Evolutionary conservation across 2,329 filamentous ascomycete genomes (phyloP), one percentile per base, ranked within the genome.

Genomic region (Fonsecaea multimorphosa): DNA sequence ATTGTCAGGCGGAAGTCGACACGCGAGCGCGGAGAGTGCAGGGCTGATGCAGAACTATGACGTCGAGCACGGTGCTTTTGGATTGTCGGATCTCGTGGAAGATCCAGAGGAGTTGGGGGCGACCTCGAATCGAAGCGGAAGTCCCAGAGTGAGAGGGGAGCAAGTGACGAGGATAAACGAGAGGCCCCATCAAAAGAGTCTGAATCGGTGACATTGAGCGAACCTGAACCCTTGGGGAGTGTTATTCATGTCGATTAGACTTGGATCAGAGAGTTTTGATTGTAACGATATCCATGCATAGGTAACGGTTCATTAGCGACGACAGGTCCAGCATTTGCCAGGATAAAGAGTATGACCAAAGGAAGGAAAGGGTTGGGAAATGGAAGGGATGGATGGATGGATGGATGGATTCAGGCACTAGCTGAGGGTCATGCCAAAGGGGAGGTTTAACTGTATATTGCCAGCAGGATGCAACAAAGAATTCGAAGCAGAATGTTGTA

Each of bases 31-130:
- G 29, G 75, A 82, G 44, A 81, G 87, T 40, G 89, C 93, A 70
- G 91, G 91, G 3, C 83, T 98, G 27, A 97, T 98, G 77, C 90
- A 90, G 67, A 90, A 89, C 11, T 97, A 97, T 73, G 94, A 98
- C 73, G 88, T 95, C 67, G 93, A 97, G 76, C 88, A 91, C 52
- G 85, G 84, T 49, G 87, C 86, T 4, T 92, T 96, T 69, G 91
- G 91, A 46, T 82, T 98, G 54, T 87, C 87, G 14, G 92, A 97
- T 72, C 81, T 97, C 44, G 85, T 90, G 1, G 91, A 93, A 70
- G 91, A 95, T 68, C 70, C 70, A 12, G 65, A 67, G 29, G 71
- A 71, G 52, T 22, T 64, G 40, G 58, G 40, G 12, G 56, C 32
- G 29, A 54, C 31, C 27, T 27, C 58, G 14, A 71, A 61, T 66